Evolutionary conservation across 2,329 filamentous ascomycete genomes (phyloP).

Genomic region (Fusarium sp.): DNA sequence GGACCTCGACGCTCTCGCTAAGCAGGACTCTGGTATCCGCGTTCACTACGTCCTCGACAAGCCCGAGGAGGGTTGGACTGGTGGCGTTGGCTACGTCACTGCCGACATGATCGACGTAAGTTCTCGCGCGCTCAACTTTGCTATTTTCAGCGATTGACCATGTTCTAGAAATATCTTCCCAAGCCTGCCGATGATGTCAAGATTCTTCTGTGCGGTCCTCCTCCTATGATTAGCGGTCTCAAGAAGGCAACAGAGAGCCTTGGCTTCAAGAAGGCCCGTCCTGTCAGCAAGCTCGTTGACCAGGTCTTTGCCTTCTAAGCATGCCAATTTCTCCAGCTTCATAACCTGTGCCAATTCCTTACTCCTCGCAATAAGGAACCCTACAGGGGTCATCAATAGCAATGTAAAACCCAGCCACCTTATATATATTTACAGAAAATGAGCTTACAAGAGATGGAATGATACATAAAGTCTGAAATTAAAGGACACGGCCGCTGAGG

Average conservation of each 20-base stretch:
- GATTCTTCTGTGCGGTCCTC: conserved; percentile 92
- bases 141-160: conserved; percentile 34
- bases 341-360: background rate
- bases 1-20: conserved; percentile 82
- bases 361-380: background rate
- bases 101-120: conserved; percentile 91
- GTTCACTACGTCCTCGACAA: conserved; percentile 98
- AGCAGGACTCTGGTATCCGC: conserved; percentile 82
- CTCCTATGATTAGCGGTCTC: conserved; percentile 95
- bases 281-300: conserved; percentile 97
- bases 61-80: conserved; percentile 89
- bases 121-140: conserved; percentile 26
- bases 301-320: conserved; percentile 91
- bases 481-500: background rate
- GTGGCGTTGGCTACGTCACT: conserved; percentile 94
- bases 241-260: conserved; percentile 94
- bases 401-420: conserved; percentile 7
- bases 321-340: background rate
- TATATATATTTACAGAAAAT: conserved; percentile 18
- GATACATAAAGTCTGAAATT: background rate
- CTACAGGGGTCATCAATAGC: background rate
- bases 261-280: conserved; percentile 90
- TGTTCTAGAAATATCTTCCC: conserved; percentile 76
- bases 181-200: conserved; percentile 88
- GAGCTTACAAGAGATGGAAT: conserved; percentile 8